Percentiles rank a stretch among this genome's conserved stretches.
Conservation (phyloP, 148 eudicot species). For the Rhododendron simsii region DNA sequence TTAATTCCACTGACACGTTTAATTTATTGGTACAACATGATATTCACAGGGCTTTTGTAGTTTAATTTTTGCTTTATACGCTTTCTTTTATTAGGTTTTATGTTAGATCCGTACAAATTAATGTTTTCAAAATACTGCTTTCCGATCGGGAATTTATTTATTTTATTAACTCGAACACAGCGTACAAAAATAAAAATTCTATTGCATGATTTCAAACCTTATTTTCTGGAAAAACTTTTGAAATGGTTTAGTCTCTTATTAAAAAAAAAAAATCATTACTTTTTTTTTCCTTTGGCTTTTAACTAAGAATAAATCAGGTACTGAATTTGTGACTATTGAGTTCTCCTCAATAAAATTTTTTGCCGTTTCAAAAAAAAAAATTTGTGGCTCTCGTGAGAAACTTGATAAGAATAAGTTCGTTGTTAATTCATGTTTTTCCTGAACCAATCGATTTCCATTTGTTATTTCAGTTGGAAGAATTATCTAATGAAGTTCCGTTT, state of each 20-base stretch:
- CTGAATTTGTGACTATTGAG: no score
- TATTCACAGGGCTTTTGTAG: no score
- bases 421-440: not conserved
- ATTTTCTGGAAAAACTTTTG: not conserved
- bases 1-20: not conserved
- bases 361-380: no score
- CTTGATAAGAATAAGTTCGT: not conserved
- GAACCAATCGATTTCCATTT: not conserved
- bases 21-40: no score
- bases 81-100: no score
- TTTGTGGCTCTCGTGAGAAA: not conserved
- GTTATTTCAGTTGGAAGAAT: constrained; percentile 44
- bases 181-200: no score
- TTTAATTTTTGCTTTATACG: no score
- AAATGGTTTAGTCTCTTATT: not conserved
- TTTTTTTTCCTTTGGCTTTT: not conserved
- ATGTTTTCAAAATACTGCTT: no score
- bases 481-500: constrained; percentile 22
- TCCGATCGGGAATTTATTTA: no score
- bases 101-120: no score
- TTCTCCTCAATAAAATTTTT: no score
- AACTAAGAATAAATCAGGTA: not conserved
- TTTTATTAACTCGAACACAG: no score
- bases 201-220: not conserved
- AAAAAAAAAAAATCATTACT: not conserved